phyloP scores from a whole-genome alignment of 768 basidiomycete genomes.

The Gloeopeniophorella convolvens region DNA sequence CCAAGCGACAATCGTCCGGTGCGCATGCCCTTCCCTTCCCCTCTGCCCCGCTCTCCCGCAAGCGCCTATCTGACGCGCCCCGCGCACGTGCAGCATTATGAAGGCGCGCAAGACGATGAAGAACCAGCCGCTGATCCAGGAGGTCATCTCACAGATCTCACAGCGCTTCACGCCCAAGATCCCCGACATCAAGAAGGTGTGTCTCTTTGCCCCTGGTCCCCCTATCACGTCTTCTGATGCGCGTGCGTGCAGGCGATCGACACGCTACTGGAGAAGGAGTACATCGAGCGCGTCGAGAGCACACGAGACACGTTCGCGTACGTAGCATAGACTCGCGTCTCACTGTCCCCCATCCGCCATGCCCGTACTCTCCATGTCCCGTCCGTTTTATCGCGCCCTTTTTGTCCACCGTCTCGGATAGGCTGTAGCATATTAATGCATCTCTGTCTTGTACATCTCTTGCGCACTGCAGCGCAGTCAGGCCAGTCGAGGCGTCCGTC shows the following conservation, averaged over 20 bases:
- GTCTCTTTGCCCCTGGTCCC: not conserved
- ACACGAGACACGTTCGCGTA: constrained; percentile 86
- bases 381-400: not conserved
- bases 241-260: constrained; percentile 68
- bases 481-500: too few relatives aligned
- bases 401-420: constrained; percentile 6
- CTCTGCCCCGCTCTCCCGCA: constrained; percentile 9
- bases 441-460: constrained; percentile 6
- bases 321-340: constrained; percentile 42
- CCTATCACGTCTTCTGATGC: constrained; percentile 4
- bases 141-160: constrained; percentile 85
- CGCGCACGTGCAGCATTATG: constrained; percentile 62
- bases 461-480: not conserved
- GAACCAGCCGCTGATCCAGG: constrained; percentile 84
- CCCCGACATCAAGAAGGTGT: constrained; percentile 92
- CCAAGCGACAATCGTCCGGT: constrained; percentile 89
- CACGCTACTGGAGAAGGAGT: constrained; percentile 91
- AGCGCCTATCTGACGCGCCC: constrained; percentile 14
- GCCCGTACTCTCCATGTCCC: too few relatives aligned
- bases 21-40: constrained; percentile 11
- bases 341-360: too few relatives aligned
- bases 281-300: constrained; percentile 90
- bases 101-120: constrained; percentile 94
- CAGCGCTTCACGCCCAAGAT: constrained; percentile 89
- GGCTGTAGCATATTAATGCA: constrained; percentile 18